Base-by-base conservation (phyloP, 176 grass and related monocot species). In the Puccinellia tenuiflora region DNA sequence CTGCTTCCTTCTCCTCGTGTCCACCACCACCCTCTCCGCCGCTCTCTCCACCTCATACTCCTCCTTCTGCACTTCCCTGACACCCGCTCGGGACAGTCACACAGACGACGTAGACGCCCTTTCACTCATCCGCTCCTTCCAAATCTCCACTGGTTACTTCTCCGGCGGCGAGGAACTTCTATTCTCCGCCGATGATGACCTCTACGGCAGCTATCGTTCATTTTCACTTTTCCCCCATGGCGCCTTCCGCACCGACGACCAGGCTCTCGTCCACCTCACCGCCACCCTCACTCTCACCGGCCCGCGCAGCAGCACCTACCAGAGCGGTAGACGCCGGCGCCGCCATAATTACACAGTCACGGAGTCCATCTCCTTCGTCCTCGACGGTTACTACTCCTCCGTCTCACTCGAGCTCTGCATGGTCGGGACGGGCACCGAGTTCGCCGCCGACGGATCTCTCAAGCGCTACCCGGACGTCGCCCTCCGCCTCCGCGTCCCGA, bases 271-370 rank as follows among this genome's bases (percentile, higher is more conserved):
- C 54, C 67, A 86, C n/a, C 76, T 86, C 42, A 9, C 52, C 20
- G 87, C 81, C 29, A 90, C 87, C 16, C 21, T 92, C 39, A 69
- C 77, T 15, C 82, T 95, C 48, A 66, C 33, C 59, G 87, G 87
- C 7, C 45, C 42, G n/a, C 67, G 10, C 29, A 25, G 26, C 11
- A 33, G 0, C 7, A 35, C 33, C 34, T 28, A 42, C 21, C 31
- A 18, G 7, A 28, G 51, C 15, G 9, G 18, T 28, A 40, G 59
- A 4, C 21, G 28, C 51, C 12, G 59, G 3, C 21, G 28, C 51
- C 12, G 55, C 7, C 12, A 11, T 3, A n/a, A 1, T 9, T 68
- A 22, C 77, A 1, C 5, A 0, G 21, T 2, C 3, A 0, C 5
- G 0, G 28, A 16, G 48, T 9, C 62, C 1, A 18, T 77, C 2